Evolutionary conservation across 1,284 basidiomycete species (phyloP).

Genomic region (Polyporus tsugae): DNA sequence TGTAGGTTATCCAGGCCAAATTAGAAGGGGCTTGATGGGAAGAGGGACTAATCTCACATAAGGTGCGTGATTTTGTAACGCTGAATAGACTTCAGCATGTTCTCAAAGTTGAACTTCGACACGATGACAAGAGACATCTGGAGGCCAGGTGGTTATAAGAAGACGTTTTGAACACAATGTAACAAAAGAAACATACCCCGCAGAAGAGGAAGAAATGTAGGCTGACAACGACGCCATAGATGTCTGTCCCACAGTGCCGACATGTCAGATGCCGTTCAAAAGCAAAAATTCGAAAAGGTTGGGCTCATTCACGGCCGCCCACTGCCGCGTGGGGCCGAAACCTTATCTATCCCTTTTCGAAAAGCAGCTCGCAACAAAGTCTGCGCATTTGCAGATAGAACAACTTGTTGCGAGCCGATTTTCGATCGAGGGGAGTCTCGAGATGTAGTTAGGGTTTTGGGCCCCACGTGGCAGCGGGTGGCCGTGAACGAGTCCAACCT

Average conservation of each 20-base stretch:
- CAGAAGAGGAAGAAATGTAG: constrained; percentile 64
- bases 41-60: constrained; percentile 48
- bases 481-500: too few relatives aligned
- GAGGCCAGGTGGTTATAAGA: constrained; percentile 9
- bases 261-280: not conserved
- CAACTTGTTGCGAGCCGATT: too few relatives aligned
- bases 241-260: constrained; percentile 54
- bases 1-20: constrained; percentile 37
- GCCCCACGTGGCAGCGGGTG: too few relatives aligned
- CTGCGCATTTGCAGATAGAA: too few relatives aligned
- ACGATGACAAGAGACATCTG: constrained; percentile 61
- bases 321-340: too few relatives aligned
- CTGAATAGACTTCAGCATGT: constrained; percentile 73
- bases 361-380: too few relatives aligned
- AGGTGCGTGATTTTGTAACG: constrained; percentile 70
- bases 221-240: constrained; percentile 73
- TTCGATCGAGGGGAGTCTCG: too few relatives aligned
- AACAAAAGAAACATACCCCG: constrained; percentile 49
- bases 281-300: not conserved
- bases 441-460: too few relatives aligned
- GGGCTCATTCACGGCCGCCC: too few relatives aligned
- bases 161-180: not conserved
- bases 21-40: not conserved
- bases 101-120: constrained; percentile 72
- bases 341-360: too few relatives aligned